phyloP scores from a whole-genome alignment of 495 filamentous ascomycete species.

The Podospora pseudocomata region DNA sequence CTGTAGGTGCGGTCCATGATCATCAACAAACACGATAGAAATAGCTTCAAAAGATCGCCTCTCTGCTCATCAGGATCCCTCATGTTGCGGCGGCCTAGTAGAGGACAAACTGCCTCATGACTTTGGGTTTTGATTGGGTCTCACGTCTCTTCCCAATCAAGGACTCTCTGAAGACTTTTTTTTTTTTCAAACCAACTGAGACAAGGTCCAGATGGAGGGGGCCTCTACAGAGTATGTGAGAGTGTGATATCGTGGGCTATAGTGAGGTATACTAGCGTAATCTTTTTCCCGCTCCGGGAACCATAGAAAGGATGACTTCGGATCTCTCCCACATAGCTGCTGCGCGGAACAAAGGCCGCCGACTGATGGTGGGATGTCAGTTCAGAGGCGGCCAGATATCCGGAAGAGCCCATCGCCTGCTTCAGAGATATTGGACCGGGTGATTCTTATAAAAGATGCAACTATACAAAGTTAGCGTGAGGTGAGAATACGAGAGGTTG shows the following conservation, averaged over 20 bases:
- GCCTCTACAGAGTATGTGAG: neutral
- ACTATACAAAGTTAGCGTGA: neutral
- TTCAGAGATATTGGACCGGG: neutral
- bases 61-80: neutral
- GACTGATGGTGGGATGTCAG: neutral
- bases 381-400: neutral
- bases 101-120: neutral
- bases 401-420: neutral
- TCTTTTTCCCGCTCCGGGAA: slow-evolving; percentile 4
- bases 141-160: neutral
- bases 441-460: neutral
- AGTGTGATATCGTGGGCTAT: neutral
- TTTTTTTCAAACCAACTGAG: slow-evolving; percentile 10
- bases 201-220: slow-evolving; percentile 2
- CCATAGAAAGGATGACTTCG: neutral
- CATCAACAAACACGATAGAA: slow-evolving; percentile 20
- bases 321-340: slow-evolving; percentile 1
- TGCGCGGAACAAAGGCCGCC: neutral
- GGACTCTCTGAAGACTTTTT: neutral
- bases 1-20: neutral
- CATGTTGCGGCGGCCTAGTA: neutral
- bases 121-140: neutral
- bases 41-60: slow-evolving; percentile 13
- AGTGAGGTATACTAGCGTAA: neutral
- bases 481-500: neutral